A percentile compares a stretch with the other conserved stretches of the same genome.
Evolutionary conservation across 2,329 filamentous ascomycete species (phyloP).

Genomic region (Colletotrichum tabaci): DNA sequence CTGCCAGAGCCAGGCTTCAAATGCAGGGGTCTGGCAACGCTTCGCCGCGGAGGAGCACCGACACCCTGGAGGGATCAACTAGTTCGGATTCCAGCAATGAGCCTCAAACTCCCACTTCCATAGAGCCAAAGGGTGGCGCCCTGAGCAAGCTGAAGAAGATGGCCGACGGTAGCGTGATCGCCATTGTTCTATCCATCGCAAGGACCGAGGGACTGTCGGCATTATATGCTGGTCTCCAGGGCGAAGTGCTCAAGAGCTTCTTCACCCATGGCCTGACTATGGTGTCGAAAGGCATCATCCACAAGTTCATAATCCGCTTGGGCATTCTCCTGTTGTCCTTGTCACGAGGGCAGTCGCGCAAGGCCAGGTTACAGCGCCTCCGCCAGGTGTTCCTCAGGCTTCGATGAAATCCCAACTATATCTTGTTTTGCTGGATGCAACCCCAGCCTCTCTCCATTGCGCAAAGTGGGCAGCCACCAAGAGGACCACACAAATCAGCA

Average conservation of each 20-base stretch:
- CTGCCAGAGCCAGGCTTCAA: conserved; percentile 86
- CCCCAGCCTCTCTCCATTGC: no score
- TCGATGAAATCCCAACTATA: neutral
- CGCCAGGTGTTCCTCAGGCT: conserved; percentile 16
- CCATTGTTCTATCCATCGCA: conserved; percentile 71
- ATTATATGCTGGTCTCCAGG: conserved; percentile 82
- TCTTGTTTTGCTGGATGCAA: neutral
- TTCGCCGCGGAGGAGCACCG: conserved; percentile 45
- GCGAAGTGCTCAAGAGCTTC: conserved; percentile 86
- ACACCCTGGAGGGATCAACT: conserved; percentile 27
- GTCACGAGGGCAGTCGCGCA: conserved; percentile 15
- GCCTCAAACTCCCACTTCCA: conserved; percentile 1
- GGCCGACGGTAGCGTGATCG: conserved; percentile 70
- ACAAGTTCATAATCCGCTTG: conserved; percentile 78
- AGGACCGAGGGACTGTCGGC: conserved; percentile 76
- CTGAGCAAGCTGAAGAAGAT: conserved; percentile 42
- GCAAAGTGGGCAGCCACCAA: neutral
- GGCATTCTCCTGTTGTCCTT: conserved; percentile 70
- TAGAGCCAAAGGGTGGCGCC: neutral
- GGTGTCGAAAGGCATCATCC: conserved; percentile 85
- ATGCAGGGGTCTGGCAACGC: conserved; percentile 57
- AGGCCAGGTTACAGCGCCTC: conserved; percentile 41
- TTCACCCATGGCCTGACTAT: conserved; percentile 90
- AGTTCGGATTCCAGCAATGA: neutral
- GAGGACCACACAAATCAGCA: conserved; percentile 64